Percentiles rank a stretch among this genome's conserved stretches.
Conservation (phyloP, 1,284 basidiomycete genomes). For the Athelia psychrophila region DNA sequence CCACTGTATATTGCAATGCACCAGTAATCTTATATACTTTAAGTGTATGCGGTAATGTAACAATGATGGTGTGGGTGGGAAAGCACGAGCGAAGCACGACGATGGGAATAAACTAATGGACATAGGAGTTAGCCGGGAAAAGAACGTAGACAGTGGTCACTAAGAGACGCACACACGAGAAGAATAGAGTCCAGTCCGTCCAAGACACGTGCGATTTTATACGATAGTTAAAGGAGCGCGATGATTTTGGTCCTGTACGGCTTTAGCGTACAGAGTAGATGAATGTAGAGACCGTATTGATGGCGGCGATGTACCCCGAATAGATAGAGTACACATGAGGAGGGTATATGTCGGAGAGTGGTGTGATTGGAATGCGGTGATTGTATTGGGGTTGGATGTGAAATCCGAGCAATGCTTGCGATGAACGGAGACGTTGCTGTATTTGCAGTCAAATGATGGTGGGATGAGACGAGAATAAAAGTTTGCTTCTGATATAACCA, state of each 20-base stretch:
- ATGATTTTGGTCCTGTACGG: neutral
- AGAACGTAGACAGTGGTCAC: too few relatives aligned
- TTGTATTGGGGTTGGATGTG: neutral
- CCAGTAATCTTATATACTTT: too few relatives aligned
- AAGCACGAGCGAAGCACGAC: too few relatives aligned
- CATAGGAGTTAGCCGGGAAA: too few relatives aligned
- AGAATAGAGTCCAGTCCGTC: too few relatives aligned
- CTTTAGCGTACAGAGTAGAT: slow-evolving; percentile 1
- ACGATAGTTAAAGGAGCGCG: neutral
- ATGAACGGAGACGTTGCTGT: neutral
- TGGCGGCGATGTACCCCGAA: neutral
- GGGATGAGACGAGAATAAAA: neutral
- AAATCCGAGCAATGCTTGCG: neutral
- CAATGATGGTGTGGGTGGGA: too few relatives aligned
- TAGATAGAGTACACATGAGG: neutral
- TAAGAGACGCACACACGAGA: too few relatives aligned
- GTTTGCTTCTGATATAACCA: slow-evolving; percentile 3
- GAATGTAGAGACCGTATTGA: slow-evolving; percentile 1
- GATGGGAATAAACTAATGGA: too few relatives aligned
- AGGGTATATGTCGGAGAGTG: neutral
- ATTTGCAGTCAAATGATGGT: neutral
- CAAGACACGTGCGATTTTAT: too few relatives aligned
- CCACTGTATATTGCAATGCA: too few relatives aligned
- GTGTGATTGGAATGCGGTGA: neutral
- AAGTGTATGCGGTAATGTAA: too few relatives aligned